Base-by-base conservation (phyloP, 164 flowering plant species). In the Magnolia changhungtana region DNA sequence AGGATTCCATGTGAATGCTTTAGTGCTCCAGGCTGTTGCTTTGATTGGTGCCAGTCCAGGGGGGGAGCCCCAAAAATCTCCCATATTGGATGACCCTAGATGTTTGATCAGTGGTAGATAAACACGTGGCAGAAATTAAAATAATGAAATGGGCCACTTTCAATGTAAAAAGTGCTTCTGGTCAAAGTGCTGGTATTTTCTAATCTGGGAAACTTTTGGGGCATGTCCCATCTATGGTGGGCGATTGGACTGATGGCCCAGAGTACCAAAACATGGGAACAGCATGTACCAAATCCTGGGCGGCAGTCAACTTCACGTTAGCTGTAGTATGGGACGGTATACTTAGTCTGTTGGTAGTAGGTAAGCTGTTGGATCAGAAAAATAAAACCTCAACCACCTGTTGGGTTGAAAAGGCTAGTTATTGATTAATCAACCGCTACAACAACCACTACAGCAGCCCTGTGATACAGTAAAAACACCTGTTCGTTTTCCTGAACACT, bases 401-500 rank as follows among this genome's bases (percentile, higher is more conserved):
- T 6, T 18, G 67, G 16, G 73, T 6, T 50, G 13, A 18, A 10
- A 11, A 2, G 27, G 21, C 49, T 16, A 3, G 9, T 20, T 21
- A 50, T n/a, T 11, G 8, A 7, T n/a, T 49, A 16, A 50, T 3
- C 59, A 29, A 50, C 45, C 45, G 4, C 45, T 37, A 37, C 45
- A 37, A 4, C 59, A 29, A 50, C 45, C 45, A 37, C 45, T 37
- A 37, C 45, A 37, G 45, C 45, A 37, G 45, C 45, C 45, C 45
- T 37, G 45, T 37, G 45, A 37, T 37, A 37, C 45, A 37, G 45
- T 37, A 20, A 72, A 10, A 18, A n/a, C 37, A 18, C 13, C 64
- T 52, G 50, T 64, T 63, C 7, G 63, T 70, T 74, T 8, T 63
- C 49, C 45, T 74, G 27, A 23, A 68, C 10, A n/a, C 71, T 65